Evolutionary conservation across 352 stramenopile genomes (phyloP), one percentile per base, ranked within the genome.

Genomic region (Globisporangium orthogonon): DNA sequence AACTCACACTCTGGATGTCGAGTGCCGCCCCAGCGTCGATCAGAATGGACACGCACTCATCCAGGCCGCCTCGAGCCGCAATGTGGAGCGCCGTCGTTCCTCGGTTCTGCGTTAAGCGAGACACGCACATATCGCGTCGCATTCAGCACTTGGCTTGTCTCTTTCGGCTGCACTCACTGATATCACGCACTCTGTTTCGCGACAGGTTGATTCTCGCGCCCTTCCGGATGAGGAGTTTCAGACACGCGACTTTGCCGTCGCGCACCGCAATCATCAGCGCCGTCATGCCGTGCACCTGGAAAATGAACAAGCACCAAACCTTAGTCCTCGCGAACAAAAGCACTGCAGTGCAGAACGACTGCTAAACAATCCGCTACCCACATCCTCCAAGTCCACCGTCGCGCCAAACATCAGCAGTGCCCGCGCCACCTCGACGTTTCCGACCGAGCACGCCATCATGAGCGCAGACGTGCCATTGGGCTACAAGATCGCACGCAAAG

Each of bases 351-450:
- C 23, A 23, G 35, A 41, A 11, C 35, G 9, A 41, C 11, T 41
- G 9, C 9, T 11, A 10, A 14, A 41, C 0, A 11, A 13, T 7
- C 7, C 35, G 35, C 35, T 44, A 55, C 69, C 52, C 64, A 93
- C 83, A 73, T 94, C 84, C 74, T 94, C 84, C 30, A 91, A 60
- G 56, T 94, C 84, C 9, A 94, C 69, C 50, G 78, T 90, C 17
- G 84, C 82, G 28, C 84, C 83, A 73, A 89, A 94, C 82, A 92
- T 92, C 17, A 94, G 60, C 61, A 94, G 62, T 3, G 84, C 84
- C 0, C 84, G 74, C 13, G 80, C 79, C 0, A 75, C 84, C 61
- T 94, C 82, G n/a, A 94, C 74, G 60, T 94, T 94, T n/a, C 82
- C 84, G 1, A 89, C 81, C 3, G 84, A 92, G 50, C 82, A 90